Evolutionary conservation across 306 rosid species (phyloP).

Genomic region (Cicer yamashitae): DNA sequence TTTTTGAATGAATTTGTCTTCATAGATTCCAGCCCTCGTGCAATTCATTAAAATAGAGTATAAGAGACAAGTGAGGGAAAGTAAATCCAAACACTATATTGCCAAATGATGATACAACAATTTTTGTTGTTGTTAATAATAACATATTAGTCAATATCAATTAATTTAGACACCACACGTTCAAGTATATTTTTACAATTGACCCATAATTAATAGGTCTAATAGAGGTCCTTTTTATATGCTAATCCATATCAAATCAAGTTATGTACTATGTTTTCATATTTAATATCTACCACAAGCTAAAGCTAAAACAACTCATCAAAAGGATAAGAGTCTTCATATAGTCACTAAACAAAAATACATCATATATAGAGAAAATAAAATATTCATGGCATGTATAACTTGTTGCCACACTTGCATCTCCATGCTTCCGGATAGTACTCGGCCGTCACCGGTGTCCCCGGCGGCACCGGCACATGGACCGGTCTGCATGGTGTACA

Average conservation of each 20-base stretch:
- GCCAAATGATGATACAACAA: neutral
- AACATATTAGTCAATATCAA: neutral
- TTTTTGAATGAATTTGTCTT: constrained; percentile 9
- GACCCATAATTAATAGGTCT: constrained; percentile 13
- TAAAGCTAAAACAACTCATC: constrained; percentile 42
- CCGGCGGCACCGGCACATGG: constrained; percentile 90
- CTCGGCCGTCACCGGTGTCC: constrained; percentile 83
- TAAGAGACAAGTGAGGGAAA: neutral
- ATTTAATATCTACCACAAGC: constrained; percentile 43
- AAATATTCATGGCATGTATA: constrained; percentile 78
- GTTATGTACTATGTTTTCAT: constrained; percentile 40
- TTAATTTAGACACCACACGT: neutral
- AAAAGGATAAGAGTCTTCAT: constrained; percentile 26
- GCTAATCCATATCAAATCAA: constrained; percentile 38
- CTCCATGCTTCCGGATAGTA: constrained; percentile 99
- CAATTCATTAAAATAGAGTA: neutral
- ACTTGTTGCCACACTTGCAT: constrained; percentile 92
- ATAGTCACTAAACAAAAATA: constrained; percentile 41
- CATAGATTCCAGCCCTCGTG: neutral
- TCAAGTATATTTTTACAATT: neutral
- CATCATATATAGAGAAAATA: constrained; percentile 30
- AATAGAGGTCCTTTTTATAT: constrained; percentile 29
- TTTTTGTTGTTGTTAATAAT: neutral
- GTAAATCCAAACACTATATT: neutral
- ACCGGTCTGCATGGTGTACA: constrained; percentile 88